Conservation (phyloP, 768 basidiomycete genomes). For the Phylloporus scabripes region DNA sequence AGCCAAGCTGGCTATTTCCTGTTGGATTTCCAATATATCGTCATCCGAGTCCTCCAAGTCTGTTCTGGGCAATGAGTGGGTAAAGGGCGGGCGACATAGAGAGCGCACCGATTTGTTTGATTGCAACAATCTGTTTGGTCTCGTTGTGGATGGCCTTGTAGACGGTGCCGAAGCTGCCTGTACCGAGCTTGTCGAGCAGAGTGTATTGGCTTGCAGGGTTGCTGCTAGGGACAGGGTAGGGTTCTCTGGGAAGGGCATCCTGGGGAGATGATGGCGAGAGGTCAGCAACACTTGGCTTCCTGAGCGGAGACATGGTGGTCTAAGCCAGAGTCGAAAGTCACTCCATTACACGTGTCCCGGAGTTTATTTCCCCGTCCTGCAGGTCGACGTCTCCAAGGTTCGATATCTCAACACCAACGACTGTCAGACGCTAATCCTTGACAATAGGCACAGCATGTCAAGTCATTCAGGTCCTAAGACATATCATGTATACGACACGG, state of each 20-base stretch:
- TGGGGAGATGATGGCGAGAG: constrained; percentile 42
- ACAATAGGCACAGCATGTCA: constrained; percentile 31
- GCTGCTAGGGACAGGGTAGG: constrained; percentile 63
- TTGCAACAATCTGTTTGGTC: constrained; percentile 90
- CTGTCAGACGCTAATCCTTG: neutral
- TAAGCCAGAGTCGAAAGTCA: constrained; percentile 19
- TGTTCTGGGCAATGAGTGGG: constrained; percentile 26
- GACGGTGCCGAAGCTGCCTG: constrained; percentile 93
- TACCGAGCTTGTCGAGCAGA: constrained; percentile 92
- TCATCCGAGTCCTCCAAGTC: constrained; percentile 98
- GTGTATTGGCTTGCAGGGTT: constrained; percentile 91
- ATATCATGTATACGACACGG: constrained; percentile 32
- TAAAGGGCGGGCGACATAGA: constrained; percentile 4
- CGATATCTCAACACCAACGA: neutral
- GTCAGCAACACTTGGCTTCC: constrained; percentile 36
- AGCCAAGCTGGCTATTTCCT: constrained; percentile 94
- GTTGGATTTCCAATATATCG: constrained; percentile 97
- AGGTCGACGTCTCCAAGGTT: neutral
- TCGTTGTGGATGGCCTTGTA: constrained; percentile 97
- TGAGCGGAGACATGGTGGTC: constrained; percentile 45
- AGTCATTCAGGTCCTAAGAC: constrained; percentile 31
- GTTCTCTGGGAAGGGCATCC: constrained; percentile 47
- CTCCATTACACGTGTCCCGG: constrained; percentile 25
- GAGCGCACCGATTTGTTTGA: constrained; percentile 91
- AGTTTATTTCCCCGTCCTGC: constrained; percentile 5